Evolutionary conservation across 2,329 filamentous ascomycete genomes (phyloP), one percentile per base, ranked within the genome.

Genomic region (Stemphylium vesicarium): DNA sequence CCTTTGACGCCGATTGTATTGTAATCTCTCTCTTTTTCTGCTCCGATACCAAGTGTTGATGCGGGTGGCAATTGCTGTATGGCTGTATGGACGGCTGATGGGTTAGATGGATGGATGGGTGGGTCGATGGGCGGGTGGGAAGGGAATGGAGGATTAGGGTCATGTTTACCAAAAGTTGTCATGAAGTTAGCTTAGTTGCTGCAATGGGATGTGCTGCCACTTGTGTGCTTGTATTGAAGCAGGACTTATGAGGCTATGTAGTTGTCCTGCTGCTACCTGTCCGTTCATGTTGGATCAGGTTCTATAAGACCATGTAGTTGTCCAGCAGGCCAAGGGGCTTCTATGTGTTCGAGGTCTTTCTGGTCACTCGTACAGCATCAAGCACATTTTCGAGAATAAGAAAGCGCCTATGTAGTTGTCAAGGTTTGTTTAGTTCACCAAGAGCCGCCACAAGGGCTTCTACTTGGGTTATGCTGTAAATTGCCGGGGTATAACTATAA

Each of bases 371-470:
- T 4, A 20, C 20, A 20, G 3, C 20, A 20, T 4, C 20, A 20
- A 20, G 20, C 20, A 20, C 20, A 20, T 3, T 4, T 20, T 20
- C 3, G 20, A 20, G 20, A 20, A 20, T 20, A 20, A 4, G 4
- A 20, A 20, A 20, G n/a, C n/a, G n/a, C n/a, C n/a, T n/a, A n/a
- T 86, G 72, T 96, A 96, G 65, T 87, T 88, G 75, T 97, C 93
- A 47, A 97, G 80, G 69, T 96, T 95, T 33, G 90, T 86, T 52
- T 95, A 90, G 69, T 96, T 96, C 49, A 90, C 91, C 90, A 92
- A 97, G 76, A 91, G 85, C 88, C 92, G 96, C 80, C n/a, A n/a
- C n/a, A n/a, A 96, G 85, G 4, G 93, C 92, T 74, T 88, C 89
- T 69, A 94, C 89, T 87, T 87, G 1, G 86, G 84, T 65, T 85